Conservation (phyloP, 2,329 filamentous ascomycete species). For the Fusarium armeniacum region DNA sequence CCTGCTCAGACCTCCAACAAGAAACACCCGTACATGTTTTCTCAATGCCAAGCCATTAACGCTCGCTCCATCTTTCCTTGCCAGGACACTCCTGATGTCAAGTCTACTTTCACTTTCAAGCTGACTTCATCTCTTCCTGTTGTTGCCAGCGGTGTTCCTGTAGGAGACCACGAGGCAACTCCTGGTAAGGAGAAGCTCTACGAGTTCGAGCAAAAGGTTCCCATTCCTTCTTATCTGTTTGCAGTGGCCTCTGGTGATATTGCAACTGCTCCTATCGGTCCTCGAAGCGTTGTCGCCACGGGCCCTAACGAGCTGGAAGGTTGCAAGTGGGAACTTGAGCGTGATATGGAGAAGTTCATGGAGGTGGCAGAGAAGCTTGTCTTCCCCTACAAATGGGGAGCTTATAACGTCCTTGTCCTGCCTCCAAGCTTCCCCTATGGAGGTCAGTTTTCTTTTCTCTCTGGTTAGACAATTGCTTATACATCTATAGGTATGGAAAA, state of each 20-base stretch:
- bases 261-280: conserved; percentile 86
- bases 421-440: conserved; percentile 93
- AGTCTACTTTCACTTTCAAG: conserved; percentile 93
- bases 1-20: conserved; percentile 95
- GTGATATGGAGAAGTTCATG: conserved; percentile 92
- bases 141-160: conserved; percentile 86
- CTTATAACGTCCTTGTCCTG: conserved; percentile 93
- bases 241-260: conserved; percentile 92
- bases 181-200: conserved; percentile 74
- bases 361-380: conserved; percentile 84
- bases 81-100: conserved; percentile 97
- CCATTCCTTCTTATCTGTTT: conserved; percentile 94
- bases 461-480: conserved; percentile 2
- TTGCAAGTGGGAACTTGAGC: conserved; percentile 92
- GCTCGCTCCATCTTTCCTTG: conserved; percentile 94
- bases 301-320: conserved; percentile 87
- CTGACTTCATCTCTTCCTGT: conserved; percentile 89
- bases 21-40: conserved; percentile 98
- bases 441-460: conserved; percentile 62
- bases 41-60: conserved; percentile 97
- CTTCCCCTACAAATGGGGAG: conserved; percentile 92
- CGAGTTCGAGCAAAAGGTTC: conserved; percentile 89
- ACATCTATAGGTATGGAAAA: conserved; percentile 80
- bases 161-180: conserved; percentile 60
- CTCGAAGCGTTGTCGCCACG: conserved; percentile 85